Conservation (phyloP, 1,284 basidiomycete species). For the Cutaneotrichosporon mucoides region DNA sequence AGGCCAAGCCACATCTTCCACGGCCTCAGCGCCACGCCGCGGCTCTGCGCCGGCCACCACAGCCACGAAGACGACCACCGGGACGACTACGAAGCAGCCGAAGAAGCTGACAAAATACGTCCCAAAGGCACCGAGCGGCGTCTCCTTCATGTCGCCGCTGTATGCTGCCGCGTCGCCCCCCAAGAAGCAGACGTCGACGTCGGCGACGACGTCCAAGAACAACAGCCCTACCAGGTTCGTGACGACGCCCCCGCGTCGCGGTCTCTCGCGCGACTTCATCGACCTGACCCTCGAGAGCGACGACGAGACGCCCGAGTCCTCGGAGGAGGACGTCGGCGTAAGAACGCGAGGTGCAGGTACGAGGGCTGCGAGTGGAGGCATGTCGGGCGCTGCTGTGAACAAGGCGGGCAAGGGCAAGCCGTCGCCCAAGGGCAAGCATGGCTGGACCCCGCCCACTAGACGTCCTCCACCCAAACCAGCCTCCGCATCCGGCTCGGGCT, state of each 20-base stretch:
- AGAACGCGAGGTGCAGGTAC: background rate
- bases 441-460: background rate
- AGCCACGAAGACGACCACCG: background rate
- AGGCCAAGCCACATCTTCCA: too few relatives aligned
- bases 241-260: background rate
- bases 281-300: slow-evolving; percentile 12
- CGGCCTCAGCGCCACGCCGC: too few relatives aligned
- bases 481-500: background rate
- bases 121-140: background rate
- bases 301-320: slow-evolving; percentile 5
- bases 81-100: too few relatives aligned
- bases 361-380: background rate
- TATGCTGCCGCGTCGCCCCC: background rate
- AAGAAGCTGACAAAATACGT: slow-evolving; percentile 3
- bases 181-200: background rate
- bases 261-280: slow-evolving; percentile 1
- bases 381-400: background rate
- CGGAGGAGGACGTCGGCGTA: background rate
- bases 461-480: background rate
- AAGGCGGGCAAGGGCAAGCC: too few relatives aligned
- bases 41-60: background rate
- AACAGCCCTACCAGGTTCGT: background rate
- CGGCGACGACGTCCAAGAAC: background rate
- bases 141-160: background rate
- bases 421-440: too few relatives aligned